Base-by-base conservation (phyloP, 768 basidiomycete species). In the Kwoniella pini region DNA sequence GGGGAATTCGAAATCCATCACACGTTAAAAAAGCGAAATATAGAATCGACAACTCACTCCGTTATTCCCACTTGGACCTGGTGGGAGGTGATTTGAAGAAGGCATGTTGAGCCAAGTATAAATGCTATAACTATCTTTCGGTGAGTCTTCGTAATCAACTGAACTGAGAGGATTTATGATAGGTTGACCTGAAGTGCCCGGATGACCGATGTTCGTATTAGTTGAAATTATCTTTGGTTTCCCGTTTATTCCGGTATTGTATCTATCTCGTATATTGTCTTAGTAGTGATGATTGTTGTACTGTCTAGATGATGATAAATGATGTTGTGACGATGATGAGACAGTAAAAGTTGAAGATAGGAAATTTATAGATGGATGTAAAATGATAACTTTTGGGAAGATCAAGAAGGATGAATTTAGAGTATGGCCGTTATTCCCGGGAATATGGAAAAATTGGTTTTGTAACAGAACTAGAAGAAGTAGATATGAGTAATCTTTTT, bases 11-110 rank as follows among this genome's bases (percentile, higher is more conserved):
- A n/a, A n/a, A n/a, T n/a, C n/a, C n/a, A n/a, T n/a, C n/a, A n/a
- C n/a, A n/a, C 13, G n/a, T 24, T 38, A 19, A n/a, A 40, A 4
- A 39, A 21, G 12, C 12, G 28, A 48, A 13, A 48, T 4, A 10
- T 26, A n/a, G 21, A 50, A 33, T n/a, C n/a, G 48, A 13, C 17
- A 10, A 50, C 48, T 36, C 30, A 50, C 48, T 33, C 28, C 28
- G 27, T 50, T 50, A 24, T 50, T 30, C 48, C 48, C 48, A 50
- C 27, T 4, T 15, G 26, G 4, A 30, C 15, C 27, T 50, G 48
- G 7, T 11, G 48, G 48, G 6, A 30, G 48, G 19, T 50, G 31
- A 50, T 50, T 50, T 50, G 48, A 33, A 31, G 48, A 33, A 30
- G 48, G 48, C 48, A 50, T 50, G 48, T 50, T 12, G 30, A 17